Conservation (phyloP, 768 basidiomycete genomes). For the Leccinum variicolor region DNA sequence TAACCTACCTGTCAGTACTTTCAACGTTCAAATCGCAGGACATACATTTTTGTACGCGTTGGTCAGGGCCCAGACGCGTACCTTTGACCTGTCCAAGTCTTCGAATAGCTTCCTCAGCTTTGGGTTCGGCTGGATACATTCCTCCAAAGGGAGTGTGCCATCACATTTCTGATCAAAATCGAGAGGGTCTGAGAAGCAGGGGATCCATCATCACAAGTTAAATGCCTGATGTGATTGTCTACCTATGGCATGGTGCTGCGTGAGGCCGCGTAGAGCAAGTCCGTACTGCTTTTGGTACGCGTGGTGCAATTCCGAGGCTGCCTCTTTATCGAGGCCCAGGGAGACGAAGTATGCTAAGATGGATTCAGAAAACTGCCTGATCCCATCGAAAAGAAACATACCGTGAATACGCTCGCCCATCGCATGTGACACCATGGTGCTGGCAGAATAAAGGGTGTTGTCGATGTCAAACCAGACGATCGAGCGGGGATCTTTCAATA, state of each 20-base stretch:
- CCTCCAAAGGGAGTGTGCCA: conserved; percentile 76
- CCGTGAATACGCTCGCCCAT: conserved; percentile 83
- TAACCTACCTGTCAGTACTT: conserved; percentile 28
- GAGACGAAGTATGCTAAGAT: conserved; percentile 66
- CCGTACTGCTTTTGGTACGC: conserved; percentile 81
- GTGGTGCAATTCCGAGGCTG: conserved; percentile 65
- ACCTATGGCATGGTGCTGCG: conserved; percentile 65
- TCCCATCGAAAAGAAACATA: conserved; percentile 23
- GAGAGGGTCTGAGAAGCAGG: conserved; percentile 58
- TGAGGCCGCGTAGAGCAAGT: conserved; percentile 75
- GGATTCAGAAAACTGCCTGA: not conserved
- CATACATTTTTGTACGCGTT: conserved; percentile 76
- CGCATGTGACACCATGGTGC: conserved; percentile 66
- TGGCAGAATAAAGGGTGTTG: conserved; percentile 83
- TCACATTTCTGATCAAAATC: conserved; percentile 87
- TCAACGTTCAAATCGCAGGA: conserved; percentile 13
- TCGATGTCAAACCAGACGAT: conserved; percentile 85
- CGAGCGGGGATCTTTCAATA: conserved; percentile 47
- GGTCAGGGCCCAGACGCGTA: conserved; percentile 81
- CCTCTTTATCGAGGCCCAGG: conserved; percentile 63
- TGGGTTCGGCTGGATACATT: conserved; percentile 68
- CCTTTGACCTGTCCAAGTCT: conserved; percentile 76
- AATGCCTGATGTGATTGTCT: conserved; percentile 38
- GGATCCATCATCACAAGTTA: not conserved
- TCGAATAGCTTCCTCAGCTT: conserved; percentile 61